Conservation (phyloP, 2,329 filamentous ascomycete genomes). For the Aspergillus costaricaensis region DNA sequence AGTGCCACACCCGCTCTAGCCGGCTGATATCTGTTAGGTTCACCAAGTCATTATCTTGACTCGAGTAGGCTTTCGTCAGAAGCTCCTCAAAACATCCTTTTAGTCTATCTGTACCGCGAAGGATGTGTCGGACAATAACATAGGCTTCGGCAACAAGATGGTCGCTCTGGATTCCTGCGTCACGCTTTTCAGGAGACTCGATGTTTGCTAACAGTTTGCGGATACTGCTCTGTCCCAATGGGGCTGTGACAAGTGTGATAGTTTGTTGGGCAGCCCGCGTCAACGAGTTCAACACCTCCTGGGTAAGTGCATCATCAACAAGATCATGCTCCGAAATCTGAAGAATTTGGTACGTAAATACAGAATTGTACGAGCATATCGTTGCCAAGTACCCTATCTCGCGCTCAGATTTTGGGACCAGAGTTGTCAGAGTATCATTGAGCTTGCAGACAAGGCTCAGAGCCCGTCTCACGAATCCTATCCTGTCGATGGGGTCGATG, state of each 20-base stretch:
- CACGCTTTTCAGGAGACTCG: constrained; percentile 42
- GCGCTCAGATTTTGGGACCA: constrained; percentile 18
- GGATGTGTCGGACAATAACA: constrained; percentile 49
- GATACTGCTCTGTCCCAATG: constrained; percentile 39
- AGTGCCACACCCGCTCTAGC: constrained; percentile 44
- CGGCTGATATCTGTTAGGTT: constrained; percentile 30
- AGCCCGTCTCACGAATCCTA: constrained; percentile 45
- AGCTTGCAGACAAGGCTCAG: constrained; percentile 41
- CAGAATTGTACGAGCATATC: constrained; percentile 35
- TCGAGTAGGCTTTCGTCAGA: constrained; percentile 38
- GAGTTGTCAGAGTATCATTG: constrained; percentile 34
- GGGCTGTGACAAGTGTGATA: constrained; percentile 36
- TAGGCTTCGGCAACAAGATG: constrained; percentile 49
- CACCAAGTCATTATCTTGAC: constrained; percentile 42
- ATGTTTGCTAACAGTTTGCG: constrained; percentile 50
- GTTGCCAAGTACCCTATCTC: constrained; percentile 24
- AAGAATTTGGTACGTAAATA: constrained; percentile 42
- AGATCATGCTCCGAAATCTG: constrained; percentile 41
- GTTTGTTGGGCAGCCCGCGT: constrained; percentile 39
- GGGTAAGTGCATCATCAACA: constrained; percentile 24
- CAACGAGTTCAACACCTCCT: constrained; percentile 34
- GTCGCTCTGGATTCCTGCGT: constrained; percentile 51
- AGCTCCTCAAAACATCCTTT: constrained; percentile 48
- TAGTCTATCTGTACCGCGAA: constrained; percentile 34
- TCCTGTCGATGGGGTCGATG: constrained; percentile 57